Evolutionary conservation across 192 early-diverging fungal genomes (phyloP).

Genomic region (Coemansia sp.): DNA sequence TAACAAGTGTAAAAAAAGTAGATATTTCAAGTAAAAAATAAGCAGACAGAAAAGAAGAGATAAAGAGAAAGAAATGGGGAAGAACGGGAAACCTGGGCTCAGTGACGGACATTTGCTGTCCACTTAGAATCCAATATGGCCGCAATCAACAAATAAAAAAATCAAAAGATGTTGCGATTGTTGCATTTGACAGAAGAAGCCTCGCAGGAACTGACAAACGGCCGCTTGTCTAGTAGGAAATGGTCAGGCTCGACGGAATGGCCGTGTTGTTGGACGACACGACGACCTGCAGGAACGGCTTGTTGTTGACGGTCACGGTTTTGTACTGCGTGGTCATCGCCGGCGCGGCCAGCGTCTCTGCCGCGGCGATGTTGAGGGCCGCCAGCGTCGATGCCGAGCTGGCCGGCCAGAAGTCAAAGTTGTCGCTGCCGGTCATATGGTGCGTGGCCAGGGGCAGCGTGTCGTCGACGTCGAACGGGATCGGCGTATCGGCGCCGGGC

Average conservation of each 20-base stretch:
- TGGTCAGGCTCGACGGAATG: conserved; percentile 36
- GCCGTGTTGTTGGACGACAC: conserved; percentile 43
- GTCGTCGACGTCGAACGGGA: conserved; percentile 30
- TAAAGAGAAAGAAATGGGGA: conserved; percentile 7
- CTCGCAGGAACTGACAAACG: too few relatives aligned
- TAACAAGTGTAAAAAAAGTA: not conserved
- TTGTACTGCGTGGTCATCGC: conserved; percentile 20
- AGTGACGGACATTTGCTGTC: not conserved
- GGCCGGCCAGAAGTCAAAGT: conserved; percentile 42
- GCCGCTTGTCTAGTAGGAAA: conserved; percentile 22
- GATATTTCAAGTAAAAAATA: not conserved
- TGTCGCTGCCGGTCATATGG: conserved; percentile 14
- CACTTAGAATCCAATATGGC: not conserved
- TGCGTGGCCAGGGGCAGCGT: conserved; percentile 30
- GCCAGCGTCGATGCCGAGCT: conserved; percentile 24
- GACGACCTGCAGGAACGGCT: conserved; percentile 33
- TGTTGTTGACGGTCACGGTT: conserved; percentile 34
- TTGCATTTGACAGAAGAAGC: too few relatives aligned
- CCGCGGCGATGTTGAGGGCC: conserved; percentile 8
- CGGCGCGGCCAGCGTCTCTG: not conserved
- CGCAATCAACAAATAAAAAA: not conserved
- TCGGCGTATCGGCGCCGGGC: conserved; percentile 12
- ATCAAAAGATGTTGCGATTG: too few relatives aligned
- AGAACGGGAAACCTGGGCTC: not conserved
- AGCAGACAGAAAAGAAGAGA: not conserved